Evolutionary conservation across 2,329 filamentous ascomycete genomes (phyloP), one percentile per base, ranked within the genome.

Genomic region (Sporothrix schenckii): DNA sequence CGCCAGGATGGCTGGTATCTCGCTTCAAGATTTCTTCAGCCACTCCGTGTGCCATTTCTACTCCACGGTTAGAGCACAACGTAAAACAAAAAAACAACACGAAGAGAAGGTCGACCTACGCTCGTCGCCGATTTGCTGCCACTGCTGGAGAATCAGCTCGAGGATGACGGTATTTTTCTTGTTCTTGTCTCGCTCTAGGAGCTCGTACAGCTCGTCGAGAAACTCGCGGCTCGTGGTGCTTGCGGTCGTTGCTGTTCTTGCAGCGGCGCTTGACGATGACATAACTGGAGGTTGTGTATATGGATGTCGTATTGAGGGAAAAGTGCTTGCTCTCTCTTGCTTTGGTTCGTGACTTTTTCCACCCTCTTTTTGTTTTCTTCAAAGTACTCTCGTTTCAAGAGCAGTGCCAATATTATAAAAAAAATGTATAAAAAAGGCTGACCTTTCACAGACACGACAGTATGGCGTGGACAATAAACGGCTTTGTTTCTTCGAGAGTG

Each of bases 81-180:
- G 2, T 58, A 16, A 41, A 66, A 6, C 3, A 16, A 39, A 24
- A 53, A 49, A 19, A 53, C 19, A 2, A 44, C 4, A 58, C 24
- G 24, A 24, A n/a, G n/a, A 5, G 9, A 52, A 21, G 30, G 27
- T 3, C 34, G 9, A 61, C 70, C 56, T 13, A 68, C 70, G 34
- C n/a, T 60, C 14, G 19, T 74, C 70, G 3, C 72, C 73, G 9
- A 71, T 19, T 11, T 67, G 50, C 41, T 71, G 44, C 73, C 73
- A 74, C 41, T 71, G 71, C 44, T 72, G 66, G 11, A 73, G 67
- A 14, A 74, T 72, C 16, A 73, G 41, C 60, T 74, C 73, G 49
- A 50, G 71, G 14, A 72, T 60, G 19, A 65, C 54, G 1, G 70
- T 69, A 54, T 69, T 72, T 6, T 63, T 41, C 3, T 67, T 60